A percentile compares a stretch with the other conserved stretches of the same genome.
Conservation (phyloP, 2,329 filamentous ascomycete species). For the Stagonosporopsis vannaccii region DNA sequence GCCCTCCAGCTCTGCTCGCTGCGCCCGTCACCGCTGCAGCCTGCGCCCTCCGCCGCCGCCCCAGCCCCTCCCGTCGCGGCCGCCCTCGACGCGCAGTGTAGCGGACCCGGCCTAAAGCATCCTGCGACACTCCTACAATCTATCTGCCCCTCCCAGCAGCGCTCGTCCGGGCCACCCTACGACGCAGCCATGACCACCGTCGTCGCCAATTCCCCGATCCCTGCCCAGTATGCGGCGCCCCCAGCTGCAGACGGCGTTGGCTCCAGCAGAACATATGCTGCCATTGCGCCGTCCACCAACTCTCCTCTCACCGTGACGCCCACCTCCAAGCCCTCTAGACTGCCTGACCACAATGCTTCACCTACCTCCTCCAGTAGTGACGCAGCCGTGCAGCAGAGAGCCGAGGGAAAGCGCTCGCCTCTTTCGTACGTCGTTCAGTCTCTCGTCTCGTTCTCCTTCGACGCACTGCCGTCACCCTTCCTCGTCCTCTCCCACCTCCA, state of each 20-base stretch:
- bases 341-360: slow-evolving; percentile 49
- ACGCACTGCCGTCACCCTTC: slow-evolving; percentile 23
- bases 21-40: background rate
- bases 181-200: slow-evolving; percentile 55
- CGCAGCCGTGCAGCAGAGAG: slow-evolving; percentile 47
- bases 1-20: background rate
- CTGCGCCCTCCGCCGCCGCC: slow-evolving; percentile 16
- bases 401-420: slow-evolving; percentile 62
- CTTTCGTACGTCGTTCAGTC: slow-evolving; percentile 56
- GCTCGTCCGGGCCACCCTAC: slow-evolving; percentile 26
- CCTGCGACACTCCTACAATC: slow-evolving; percentile 48
- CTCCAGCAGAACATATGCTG: slow-evolving; percentile 53
- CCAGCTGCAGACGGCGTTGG: slow-evolving; percentile 46
- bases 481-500: slow-evolving; percentile 34
- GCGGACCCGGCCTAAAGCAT: slow-evolving; percentile 40
- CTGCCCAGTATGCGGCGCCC: slow-evolving; percentile 49
- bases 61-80: slow-evolving; percentile 38
- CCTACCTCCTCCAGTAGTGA: slow-evolving; percentile 50
- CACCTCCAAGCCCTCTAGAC: slow-evolving; percentile 45
- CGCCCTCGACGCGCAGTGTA: slow-evolving; percentile 47
- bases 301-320: slow-evolving; percentile 50
- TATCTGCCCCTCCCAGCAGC: slow-evolving; percentile 28
- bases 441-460: slow-evolving; percentile 35
- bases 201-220: slow-evolving; percentile 53
- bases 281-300: slow-evolving; percentile 54